Evolutionary conservation across 306 rosid species (phyloP).

Genomic region (Prunus fruticosa): DNA sequence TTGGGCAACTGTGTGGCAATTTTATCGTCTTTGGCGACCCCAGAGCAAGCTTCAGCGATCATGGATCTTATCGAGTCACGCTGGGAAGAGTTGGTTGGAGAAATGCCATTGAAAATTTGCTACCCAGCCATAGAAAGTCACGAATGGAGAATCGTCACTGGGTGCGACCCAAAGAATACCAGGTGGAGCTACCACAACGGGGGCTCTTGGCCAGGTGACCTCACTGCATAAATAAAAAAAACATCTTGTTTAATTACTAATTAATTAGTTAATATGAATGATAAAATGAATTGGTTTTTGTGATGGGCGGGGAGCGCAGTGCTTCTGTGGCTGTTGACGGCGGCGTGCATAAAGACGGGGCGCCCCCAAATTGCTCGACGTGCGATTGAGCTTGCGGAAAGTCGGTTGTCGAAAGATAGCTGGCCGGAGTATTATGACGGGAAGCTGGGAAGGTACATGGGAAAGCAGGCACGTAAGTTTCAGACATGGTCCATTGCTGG

Average conservation of each 20-base stretch:
- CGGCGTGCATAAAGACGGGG: conserved; percentile 31
- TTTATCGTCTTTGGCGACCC: conserved; percentile 36
- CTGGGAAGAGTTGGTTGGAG: conserved; percentile 40
- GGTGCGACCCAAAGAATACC: conserved; percentile 41
- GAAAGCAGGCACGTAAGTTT: conserved; percentile 32
- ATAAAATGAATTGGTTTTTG: background rate
- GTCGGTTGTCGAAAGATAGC: conserved; percentile 33
- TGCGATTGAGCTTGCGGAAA: conserved; percentile 32
- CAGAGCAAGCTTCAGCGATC: conserved; percentile 34
- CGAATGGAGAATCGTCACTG: conserved; percentile 32
- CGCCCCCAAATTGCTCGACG: conserved; percentile 36
- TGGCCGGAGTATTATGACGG: conserved; percentile 45
- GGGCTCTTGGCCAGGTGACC: conserved; percentile 46
- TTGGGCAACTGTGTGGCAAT: conserved; percentile 41
- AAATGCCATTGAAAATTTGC: conserved; percentile 40
- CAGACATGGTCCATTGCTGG: conserved; percentile 42
- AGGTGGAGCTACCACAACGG: conserved; percentile 48
- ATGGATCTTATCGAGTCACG: conserved; percentile 41
- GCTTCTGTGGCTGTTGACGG: conserved; percentile 37
- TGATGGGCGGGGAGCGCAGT: conserved; percentile 11
- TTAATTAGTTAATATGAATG: background rate
- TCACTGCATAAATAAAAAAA: no score
- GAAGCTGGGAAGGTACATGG: conserved; percentile 27
- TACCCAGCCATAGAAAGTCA: conserved; percentile 30
- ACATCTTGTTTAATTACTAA: no score